A percentile compares a stretch with the other conserved stretches of the same genome.
Conservation (phyloP, 768 basidiomycete genomes). For the Clavulina sp. region DNA sequence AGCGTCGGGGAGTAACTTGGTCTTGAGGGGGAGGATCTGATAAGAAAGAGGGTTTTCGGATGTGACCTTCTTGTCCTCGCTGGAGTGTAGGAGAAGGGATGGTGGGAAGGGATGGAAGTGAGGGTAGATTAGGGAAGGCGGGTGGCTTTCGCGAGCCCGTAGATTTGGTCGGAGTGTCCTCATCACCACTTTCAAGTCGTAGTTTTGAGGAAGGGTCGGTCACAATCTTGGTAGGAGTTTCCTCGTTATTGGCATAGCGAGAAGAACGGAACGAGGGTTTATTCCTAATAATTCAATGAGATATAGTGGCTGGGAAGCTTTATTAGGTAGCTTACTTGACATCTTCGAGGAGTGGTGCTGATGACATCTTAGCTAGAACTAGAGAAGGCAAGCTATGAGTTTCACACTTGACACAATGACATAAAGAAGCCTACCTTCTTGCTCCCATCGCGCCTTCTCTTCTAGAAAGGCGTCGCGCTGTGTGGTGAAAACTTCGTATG, state of each 20-base stretch:
- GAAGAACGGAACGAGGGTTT: constrained; percentile 7
- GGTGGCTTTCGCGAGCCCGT: too few relatives aligned
- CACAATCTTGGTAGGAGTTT: constrained; percentile 7
- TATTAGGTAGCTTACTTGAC: constrained; percentile 36
- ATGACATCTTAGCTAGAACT: constrained; percentile 14
- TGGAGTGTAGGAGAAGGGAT: too few relatives aligned
- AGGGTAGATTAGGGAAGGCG: too few relatives aligned
- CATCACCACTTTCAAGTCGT: background rate
- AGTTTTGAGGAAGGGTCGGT: background rate
- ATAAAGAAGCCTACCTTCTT: constrained; percentile 1
- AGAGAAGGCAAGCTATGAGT: background rate
- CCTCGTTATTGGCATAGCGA: constrained; percentile 6
- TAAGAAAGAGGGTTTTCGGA: too few relatives aligned
- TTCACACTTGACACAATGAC: background rate
- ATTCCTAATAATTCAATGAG: constrained; percentile 8
- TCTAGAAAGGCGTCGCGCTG: constrained; percentile 10
- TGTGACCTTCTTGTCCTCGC: too few relatives aligned
- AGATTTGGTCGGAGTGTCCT: background rate
- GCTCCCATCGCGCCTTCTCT: constrained; percentile 6
- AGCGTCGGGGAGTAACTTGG: background rate
- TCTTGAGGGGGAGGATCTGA: background rate
- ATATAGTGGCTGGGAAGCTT: background rate
- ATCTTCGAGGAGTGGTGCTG: constrained; percentile 54
- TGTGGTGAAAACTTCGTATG: constrained; percentile 6
- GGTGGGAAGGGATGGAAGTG: too few relatives aligned